phyloP scores from a whole-genome alignment of 805 yeast species.

The Candida dendrica region DNA sequence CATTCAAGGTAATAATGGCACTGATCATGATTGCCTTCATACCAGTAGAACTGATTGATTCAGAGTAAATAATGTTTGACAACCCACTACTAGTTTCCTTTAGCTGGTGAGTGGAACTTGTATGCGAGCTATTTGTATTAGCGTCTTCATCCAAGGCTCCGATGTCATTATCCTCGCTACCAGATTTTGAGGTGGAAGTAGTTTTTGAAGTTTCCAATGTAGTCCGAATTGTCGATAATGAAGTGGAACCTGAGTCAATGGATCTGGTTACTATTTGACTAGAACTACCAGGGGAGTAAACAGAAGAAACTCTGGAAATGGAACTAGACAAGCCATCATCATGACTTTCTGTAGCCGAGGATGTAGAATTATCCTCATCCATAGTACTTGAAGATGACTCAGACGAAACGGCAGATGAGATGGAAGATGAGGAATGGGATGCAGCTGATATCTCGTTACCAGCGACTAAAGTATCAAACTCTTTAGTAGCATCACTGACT shows the following conservation, averaged over 20 bases:
- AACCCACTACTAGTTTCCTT: constrained; percentile 10
- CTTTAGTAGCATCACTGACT: constrained; percentile 34
- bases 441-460: constrained; percentile 22
- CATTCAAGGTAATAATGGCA: constrained; percentile 2
- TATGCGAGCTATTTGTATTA: constrained; percentile 9
- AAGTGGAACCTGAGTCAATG: constrained; percentile 3
- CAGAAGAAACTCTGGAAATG: constrained; percentile 5
- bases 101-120: constrained; percentile 5
- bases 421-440: constrained; percentile 5
- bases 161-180: constrained; percentile 4
- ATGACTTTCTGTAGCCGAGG: background rate
- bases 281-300: constrained; percentile 2
- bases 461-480: constrained; percentile 30
- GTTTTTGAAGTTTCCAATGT: constrained; percentile 8
- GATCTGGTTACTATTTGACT: constrained; percentile 6
- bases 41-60: constrained; percentile 4
- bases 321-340: too few relatives aligned
- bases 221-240: constrained; percentile 5
- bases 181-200: constrained; percentile 4
- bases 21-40: constrained; percentile 2
- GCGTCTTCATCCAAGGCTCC: constrained; percentile 5
- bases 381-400: constrained; percentile 5
- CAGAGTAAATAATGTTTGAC: constrained; percentile 5
- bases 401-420: constrained; percentile 12
- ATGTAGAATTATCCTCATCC: constrained; percentile 3